Base-by-base conservation (phyloP, 2,329 filamentous ascomycete species). In the Cercospora sp. region DNA sequence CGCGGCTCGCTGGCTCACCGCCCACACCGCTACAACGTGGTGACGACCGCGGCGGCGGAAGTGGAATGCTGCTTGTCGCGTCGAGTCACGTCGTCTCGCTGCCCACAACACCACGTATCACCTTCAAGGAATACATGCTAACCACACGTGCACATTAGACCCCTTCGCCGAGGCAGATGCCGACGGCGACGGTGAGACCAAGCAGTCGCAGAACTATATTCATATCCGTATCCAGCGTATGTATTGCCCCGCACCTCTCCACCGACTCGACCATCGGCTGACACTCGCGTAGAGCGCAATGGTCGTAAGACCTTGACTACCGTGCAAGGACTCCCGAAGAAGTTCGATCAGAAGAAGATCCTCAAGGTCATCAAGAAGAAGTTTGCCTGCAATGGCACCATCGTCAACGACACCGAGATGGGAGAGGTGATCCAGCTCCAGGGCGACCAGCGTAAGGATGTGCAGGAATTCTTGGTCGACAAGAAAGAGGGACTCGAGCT, bases 111-210 rank as follows among this genome's bases (percentile, higher is more conserved):
- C 62, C 53, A 55, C 53, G 18, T 26, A 30, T 51, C n/a, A 31
- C 26, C 36, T 23, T 8, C 16, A 36, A 9, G 18, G 31, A 65
- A 20, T 60, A 23, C 28, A 31, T 48, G 68, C 64, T 71, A 69
- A 71, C 60, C 30, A 31, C 60, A 26, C 68, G 31, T 69, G 66
- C 66, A 63, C 65, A 61, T 67, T 68, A 97, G 95, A 99, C 91
- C 95, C 95, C 91, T 99, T 99, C 93, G 95, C 95, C 91, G 95
- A 98, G 92, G 95, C 94, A 89, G 95, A 97, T 92, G 94, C 97
- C 90, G 94, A 97, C 84, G 93, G 91, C 83, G 94, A 93, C 87
- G 94, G 93, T 87, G 92, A 97, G 86, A 91, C 89, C 82, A 95
- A 95, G 85, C 91, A 95, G 87, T 90, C 91, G 82, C 92, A 97